A percentile compares a stretch with the other conserved stretches of the same genome.
These are phyloP conservation scores for Arthrocladium fulminans DNA, from an alignment of 2,329 filamentous ascomycete species.

Conservation along the genomic window DNA sequence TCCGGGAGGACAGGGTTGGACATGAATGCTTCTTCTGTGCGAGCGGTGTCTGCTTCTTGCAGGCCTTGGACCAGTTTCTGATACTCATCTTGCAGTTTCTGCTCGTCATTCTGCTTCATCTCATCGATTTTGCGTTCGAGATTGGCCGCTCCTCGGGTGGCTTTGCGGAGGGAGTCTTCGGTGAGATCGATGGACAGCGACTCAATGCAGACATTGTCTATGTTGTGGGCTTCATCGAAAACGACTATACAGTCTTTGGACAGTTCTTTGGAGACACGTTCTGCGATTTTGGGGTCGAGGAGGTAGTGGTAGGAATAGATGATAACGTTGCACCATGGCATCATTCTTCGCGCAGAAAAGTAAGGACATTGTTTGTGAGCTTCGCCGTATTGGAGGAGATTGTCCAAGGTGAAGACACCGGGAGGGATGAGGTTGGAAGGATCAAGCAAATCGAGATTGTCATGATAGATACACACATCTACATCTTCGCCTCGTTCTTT, in stretches of 20 bases:
- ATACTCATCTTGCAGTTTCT: constrained; percentile 91
- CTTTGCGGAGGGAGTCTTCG: constrained; percentile 85
- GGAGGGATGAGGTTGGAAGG: constrained; percentile 90
- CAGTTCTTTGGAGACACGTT: constrained; percentile 85
- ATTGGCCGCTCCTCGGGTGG: constrained; percentile 81
- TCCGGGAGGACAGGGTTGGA: constrained; percentile 88
- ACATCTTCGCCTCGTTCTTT: constrained; percentile 92
- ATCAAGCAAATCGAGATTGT: constrained; percentile 91
- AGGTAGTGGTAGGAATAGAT: constrained; percentile 99
- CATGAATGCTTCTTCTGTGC: constrained; percentile 94
- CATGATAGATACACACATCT: constrained; percentile 90
- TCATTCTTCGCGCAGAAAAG: constrained; percentile 93
- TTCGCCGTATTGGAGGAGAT: constrained; percentile 79
- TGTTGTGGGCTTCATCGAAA: constrained; percentile 98
- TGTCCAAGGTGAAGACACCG: constrained; percentile 92
- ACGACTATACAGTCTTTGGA: constrained; percentile 98
- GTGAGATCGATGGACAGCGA: constrained; percentile 94
- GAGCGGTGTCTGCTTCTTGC: constrained; percentile 75
- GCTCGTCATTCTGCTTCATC: constrained; percentile 91
- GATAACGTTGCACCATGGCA: constrained; percentile 98
- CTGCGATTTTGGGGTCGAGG: constrained; percentile 94
- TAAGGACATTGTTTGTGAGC: constrained; percentile 96
- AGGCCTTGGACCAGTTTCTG: constrained; percentile 89
- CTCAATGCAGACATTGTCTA: constrained; percentile 98
- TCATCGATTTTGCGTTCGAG: constrained; percentile 83